Evolutionary conservation across 768 basidiomycete species (phyloP).

Genomic region (Mycena amicta): DNA sequence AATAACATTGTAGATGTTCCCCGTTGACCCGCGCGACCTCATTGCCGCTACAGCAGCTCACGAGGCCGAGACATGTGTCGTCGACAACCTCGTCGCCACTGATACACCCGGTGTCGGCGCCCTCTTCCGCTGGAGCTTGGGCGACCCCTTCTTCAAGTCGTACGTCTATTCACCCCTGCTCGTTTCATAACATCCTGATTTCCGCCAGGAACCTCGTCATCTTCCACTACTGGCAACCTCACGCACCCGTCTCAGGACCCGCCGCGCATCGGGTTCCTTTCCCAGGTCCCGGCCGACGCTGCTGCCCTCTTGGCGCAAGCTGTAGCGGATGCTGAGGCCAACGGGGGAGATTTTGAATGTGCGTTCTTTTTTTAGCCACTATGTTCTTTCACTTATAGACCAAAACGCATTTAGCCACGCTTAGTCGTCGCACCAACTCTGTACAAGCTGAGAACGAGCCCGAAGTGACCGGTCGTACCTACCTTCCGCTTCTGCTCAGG

Average conservation of each 20-base stretch:
- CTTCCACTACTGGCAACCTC: conserved; percentile 74
- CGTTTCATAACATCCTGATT: background rate
- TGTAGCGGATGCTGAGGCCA: conserved; percentile 37
- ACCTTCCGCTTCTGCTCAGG: background rate
- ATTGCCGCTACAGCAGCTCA: conserved; percentile 41
- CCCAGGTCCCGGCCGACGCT: conserved; percentile 60
- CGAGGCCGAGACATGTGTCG: conserved; percentile 48
- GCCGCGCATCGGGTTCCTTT: conserved; percentile 68
- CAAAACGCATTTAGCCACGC: background rate
- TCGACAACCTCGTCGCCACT: conserved; percentile 58
- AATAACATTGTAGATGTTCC: too few species aligned
- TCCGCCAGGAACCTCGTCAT: conserved; percentile 64
- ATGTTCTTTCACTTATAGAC: background rate
- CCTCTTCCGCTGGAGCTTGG: conserved; percentile 72
- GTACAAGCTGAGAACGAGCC: background rate
- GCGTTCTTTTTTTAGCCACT: conserved; percentile 3
- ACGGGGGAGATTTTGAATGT: conserved; percentile 44
- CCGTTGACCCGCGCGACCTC: conserved; percentile 74
- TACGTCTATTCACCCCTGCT: conserved; percentile 35
- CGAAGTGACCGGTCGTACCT: background rate
- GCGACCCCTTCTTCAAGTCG: conserved; percentile 74
- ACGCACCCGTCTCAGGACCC: conserved; percentile 67
- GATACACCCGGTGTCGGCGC: conserved; percentile 57
- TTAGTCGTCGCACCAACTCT: background rate
- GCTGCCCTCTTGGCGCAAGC: conserved; percentile 38